phyloP scores from a whole-genome alignment of 2,329 filamentous ascomycete genomes.

The Aspergillus neoniger region DNA sequence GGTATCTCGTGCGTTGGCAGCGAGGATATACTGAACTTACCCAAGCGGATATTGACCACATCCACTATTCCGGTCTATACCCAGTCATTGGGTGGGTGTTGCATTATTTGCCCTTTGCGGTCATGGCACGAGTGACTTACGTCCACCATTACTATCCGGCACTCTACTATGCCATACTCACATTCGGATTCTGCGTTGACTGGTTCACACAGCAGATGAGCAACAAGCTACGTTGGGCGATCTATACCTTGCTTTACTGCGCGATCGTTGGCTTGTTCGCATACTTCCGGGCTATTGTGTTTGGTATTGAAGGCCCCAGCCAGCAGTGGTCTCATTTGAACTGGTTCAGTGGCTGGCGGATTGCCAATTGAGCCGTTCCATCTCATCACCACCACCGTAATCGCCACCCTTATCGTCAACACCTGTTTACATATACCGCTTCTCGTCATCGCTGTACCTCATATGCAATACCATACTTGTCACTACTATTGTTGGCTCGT shows the following conservation, averaged over 20 bases:
- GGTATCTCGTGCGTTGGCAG: constrained; percentile 94
- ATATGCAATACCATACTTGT: constrained; percentile 2
- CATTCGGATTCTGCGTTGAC: constrained; percentile 83
- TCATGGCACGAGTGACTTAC: constrained; percentile 98
- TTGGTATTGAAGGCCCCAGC: constrained; percentile 88
- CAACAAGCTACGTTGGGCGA: constrained; percentile 62
- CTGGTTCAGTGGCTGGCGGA: constrained; percentile 87
- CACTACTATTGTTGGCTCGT: constrained; percentile 10
- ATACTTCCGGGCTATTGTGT: constrained; percentile 90
- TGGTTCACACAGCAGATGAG: constrained; percentile 73
- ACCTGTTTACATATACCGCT: background rate
- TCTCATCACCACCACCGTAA: background rate
- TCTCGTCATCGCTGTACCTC: background rate
- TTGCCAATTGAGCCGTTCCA: constrained; percentile 54
- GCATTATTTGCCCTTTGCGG: constrained; percentile 92
- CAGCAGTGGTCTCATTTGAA: constrained; percentile 87
- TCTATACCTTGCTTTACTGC: constrained; percentile 76
- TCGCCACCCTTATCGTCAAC: background rate
- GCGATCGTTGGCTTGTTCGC: constrained; percentile 79
- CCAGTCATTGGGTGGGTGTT: constrained; percentile 92
- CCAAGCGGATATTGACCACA: constrained; percentile 80
- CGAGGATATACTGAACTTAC: constrained; percentile 85
- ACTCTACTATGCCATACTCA: constrained; percentile 93
- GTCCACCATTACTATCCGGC: constrained; percentile 99
- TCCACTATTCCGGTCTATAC: constrained; percentile 91